phyloP scores from a whole-genome alignment of 768 basidiomycete species.

The Sporobolomyces pararoseus region DNA sequence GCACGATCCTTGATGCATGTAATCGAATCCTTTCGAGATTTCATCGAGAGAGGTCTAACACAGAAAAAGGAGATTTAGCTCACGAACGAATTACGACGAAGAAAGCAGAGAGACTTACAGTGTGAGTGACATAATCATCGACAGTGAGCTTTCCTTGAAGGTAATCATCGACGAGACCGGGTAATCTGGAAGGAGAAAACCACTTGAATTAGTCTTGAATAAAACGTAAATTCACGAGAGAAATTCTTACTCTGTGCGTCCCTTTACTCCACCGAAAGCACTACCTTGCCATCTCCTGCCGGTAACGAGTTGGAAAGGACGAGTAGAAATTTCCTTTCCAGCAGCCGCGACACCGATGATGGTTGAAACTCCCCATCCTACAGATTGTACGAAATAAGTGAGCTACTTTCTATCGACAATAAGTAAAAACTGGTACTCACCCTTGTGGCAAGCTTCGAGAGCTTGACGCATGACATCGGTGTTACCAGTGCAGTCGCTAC shows the following conservation, averaged over 20 bases:
- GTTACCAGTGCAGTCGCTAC: conserved; percentile 82
- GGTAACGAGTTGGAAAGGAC: conserved; percentile 75
- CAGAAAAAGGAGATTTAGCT: background rate
- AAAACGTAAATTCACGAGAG: background rate
- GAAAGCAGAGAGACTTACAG: conserved; percentile 59
- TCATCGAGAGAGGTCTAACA: conserved; percentile 74
- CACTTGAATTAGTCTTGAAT: background rate
- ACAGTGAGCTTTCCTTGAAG: conserved; percentile 72
- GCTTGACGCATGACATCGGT: conserved; percentile 58
- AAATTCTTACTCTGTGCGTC: conserved; percentile 69
- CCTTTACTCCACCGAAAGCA: conserved; percentile 98
- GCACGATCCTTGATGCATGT: conserved; percentile 68
- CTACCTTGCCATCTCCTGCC: conserved; percentile 90
- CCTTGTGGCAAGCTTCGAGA: conserved; percentile 98
- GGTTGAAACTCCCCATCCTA: conserved; percentile 83
- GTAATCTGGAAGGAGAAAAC: conserved; percentile 8
- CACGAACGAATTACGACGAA: too few species aligned
- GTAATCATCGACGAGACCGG: conserved; percentile 60
- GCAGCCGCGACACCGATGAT: conserved; percentile 96
- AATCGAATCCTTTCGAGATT: conserved; percentile 74
- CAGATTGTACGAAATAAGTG: background rate
- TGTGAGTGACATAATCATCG: conserved; percentile 92
- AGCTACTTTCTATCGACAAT: background rate
- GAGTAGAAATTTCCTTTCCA: conserved; percentile 86
- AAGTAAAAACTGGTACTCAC: conserved; percentile 46